A percentile compares a stretch with the other conserved stretches of the same genome.
Evolutionary conservation across 352 stramenopile species (phyloP).

Genomic region (Pythium brassicae): DNA sequence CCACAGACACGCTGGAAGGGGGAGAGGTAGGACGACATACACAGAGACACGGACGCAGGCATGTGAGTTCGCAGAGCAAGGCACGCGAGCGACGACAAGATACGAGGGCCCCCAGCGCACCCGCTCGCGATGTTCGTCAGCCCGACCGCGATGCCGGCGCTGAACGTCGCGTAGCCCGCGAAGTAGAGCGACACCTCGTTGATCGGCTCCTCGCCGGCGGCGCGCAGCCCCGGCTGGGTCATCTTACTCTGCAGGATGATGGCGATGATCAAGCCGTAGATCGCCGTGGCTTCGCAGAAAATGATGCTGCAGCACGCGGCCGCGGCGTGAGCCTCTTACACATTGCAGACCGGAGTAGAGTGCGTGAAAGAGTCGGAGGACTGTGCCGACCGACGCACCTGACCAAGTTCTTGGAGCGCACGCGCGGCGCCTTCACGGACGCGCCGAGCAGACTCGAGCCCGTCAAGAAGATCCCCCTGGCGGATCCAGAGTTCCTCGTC

Average conservation of each 20-base stretch:
- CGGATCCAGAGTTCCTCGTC: not conserved
- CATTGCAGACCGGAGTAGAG: too few species aligned
- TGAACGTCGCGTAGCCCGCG: slow-evolving; percentile 98
- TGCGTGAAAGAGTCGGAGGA: not conserved
- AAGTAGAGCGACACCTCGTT: slow-evolving; percentile 89
- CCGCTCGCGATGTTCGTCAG: slow-evolving; percentile 97
- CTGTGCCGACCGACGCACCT: slow-evolving; percentile 24
- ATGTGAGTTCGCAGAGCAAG: not conserved
- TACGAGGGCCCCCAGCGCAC: slow-evolving; percentile 28
- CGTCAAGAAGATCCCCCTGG: slow-evolving; percentile 91
- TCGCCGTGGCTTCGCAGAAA: slow-evolving; percentile 99
- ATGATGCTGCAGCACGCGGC: slow-evolving; percentile 88
- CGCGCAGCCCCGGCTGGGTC: slow-evolving; percentile 65
- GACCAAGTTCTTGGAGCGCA: slow-evolving; percentile 99
- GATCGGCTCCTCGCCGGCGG: slow-evolving; percentile 59
- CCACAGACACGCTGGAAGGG: slow-evolving; percentile 93
- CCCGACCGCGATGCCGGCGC: slow-evolving; percentile 95
- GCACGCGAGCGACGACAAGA: not conserved
- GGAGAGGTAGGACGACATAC: not conserved
- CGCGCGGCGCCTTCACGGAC: slow-evolving; percentile 97
- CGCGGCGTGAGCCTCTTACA: too few species aligned
- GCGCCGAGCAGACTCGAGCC: slow-evolving; percentile 96
- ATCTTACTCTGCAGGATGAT: slow-evolving; percentile 99
- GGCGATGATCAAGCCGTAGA: slow-evolving; percentile 99
- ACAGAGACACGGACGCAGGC: not conserved